Conservation (phyloP, 2,329 filamentous ascomycete species). For the Fusarium brevicatenulatum region DNA sequence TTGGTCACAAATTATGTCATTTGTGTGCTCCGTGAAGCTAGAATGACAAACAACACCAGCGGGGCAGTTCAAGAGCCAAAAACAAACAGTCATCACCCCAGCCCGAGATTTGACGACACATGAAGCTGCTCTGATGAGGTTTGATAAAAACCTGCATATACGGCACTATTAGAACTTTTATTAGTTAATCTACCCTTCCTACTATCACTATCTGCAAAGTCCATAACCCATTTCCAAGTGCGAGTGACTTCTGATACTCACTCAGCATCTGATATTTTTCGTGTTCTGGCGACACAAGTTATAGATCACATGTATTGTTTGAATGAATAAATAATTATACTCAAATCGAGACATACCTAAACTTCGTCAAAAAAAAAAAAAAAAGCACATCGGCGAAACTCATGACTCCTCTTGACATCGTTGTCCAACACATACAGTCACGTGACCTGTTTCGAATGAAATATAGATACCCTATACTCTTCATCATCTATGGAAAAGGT, state of each 20-base stretch:
- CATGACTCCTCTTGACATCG: neutral
- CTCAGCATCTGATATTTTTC: neutral
- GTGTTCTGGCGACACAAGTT: neutral
- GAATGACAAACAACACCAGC: slow-evolving; percentile 19
- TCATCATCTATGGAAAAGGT: neutral
- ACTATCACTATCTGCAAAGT: neutral
- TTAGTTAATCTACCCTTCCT: neutral
- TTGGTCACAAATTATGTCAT: slow-evolving; percentile 21
- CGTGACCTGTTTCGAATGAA: neutral
- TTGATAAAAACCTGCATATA: neutral
- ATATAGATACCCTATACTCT: neutral
- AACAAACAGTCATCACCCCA: neutral
- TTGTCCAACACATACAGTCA: neutral
- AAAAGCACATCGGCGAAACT: neutral
- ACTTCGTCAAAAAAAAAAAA: too few relatives aligned
- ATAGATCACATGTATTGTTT: neutral
- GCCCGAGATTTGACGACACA: neutral
- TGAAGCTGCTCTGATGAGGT: neutral
- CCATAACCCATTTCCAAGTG: neutral
- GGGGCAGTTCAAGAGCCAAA: slow-evolving; percentile 22
- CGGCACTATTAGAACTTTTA: neutral
- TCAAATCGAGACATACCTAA: neutral
- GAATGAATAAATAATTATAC: neutral
- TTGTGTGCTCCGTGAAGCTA: slow-evolving; percentile 25
- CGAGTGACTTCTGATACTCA: neutral